Conservation (phyloP, 768 basidiomycete genomes). For the Russula virescens region DNA sequence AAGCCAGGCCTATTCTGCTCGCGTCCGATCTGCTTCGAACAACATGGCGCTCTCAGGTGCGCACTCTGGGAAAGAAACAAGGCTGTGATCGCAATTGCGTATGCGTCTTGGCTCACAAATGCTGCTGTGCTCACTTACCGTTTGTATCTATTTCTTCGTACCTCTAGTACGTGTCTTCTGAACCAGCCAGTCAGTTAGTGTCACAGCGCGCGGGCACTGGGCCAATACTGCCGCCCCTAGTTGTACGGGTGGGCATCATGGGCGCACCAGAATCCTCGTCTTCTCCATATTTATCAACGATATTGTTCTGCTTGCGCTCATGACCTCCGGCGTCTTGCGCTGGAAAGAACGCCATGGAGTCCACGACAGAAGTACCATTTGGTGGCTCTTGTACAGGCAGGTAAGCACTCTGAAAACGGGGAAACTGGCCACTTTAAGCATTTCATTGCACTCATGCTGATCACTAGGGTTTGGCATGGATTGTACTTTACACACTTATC, state of each 20-base stretch:
- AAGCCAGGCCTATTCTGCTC: background rate
- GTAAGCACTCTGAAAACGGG: background rate
- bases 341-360: background rate
- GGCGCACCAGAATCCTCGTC: background rate
- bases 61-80: background rate
- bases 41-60: background rate
- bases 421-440: background rate
- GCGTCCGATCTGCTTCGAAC: background rate
- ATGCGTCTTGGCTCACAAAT: no score
- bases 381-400: background rate
- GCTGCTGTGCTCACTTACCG: no score
- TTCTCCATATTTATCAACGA: conserved; percentile 3
- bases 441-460: background rate
- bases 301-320: background rate
- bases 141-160: no score
- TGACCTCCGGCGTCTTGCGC: background rate
- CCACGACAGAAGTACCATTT: background rate
- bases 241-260: background rate
- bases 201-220: background rate
- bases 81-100: no score
- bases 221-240: no score
- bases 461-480: background rate
- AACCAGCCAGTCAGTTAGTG: background rate
- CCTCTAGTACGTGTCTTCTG: background rate
- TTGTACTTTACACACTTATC: background rate